Conservation (phyloP, 345 rosid species). For the Eucalyptus leucophloia region DNA sequence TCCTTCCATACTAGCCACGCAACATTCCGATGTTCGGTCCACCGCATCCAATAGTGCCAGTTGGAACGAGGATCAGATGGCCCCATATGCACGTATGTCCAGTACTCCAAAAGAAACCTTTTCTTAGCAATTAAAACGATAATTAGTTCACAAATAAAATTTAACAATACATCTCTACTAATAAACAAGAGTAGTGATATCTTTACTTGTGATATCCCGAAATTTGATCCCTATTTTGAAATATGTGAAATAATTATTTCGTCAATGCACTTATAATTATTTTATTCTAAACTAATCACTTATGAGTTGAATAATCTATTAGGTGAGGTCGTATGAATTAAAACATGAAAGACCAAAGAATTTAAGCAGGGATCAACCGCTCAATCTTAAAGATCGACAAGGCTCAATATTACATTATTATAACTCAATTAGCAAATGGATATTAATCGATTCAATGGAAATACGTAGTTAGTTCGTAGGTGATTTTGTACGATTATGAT, state of each 20-base stretch:
- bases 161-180: neutral
- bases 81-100: constrained; percentile 95
- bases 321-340: fast-evolving
- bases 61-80: constrained; percentile 98
- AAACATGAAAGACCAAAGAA: too few relatives aligned
- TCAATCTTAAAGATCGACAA: fast-evolving
- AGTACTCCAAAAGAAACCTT: constrained; percentile 47
- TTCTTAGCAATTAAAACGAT: neutral
- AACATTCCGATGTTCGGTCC: constrained; percentile 94
- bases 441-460: too few relatives aligned
- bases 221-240: fast-evolving
- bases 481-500: fast-evolving
- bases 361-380: too few relatives aligned
- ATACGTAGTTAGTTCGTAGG: fast-evolving
- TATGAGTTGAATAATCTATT: fast-evolving
- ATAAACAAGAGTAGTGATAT: neutral
- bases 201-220: neutral
- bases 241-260: too few relatives aligned
- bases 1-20: constrained; percentile 98
- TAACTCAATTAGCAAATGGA: too few relatives aligned
- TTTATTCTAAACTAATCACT: too few relatives aligned
- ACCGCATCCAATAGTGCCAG: constrained; percentile 96
- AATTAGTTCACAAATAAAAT: neutral
- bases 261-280: too few relatives aligned
- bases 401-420: too few relatives aligned